Evolutionary conservation across 768 basidiomycete species (phyloP).

Genomic region (Leucosporidium yakuticum): DNA sequence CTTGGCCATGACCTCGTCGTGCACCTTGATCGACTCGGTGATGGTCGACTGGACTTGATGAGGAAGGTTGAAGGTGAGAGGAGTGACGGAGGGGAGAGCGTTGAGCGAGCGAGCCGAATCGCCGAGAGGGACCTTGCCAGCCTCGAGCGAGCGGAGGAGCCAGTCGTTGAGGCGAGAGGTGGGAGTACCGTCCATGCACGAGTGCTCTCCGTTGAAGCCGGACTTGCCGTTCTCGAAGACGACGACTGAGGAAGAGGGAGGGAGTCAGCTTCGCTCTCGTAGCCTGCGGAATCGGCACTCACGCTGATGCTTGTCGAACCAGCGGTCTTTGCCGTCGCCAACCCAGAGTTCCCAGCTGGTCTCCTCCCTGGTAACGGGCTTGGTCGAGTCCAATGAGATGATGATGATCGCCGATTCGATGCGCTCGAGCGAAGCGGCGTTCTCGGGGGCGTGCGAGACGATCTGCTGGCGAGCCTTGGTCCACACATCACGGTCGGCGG

Average conservation of each 20-base stretch:
- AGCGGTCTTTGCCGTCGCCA: slow-evolving; percentile 83
- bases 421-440: slow-evolving; percentile 51
- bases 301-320: slow-evolving; percentile 96
- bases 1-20: slow-evolving; percentile 64
- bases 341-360: slow-evolving; percentile 79
- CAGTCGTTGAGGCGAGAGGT: slow-evolving; percentile 95
- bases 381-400: slow-evolving; percentile 74
- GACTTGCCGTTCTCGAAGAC: slow-evolving; percentile 92
- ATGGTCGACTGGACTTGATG: slow-evolving; percentile 53
- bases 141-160: slow-evolving; percentile 66
- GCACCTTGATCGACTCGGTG: slow-evolving; percentile 57
- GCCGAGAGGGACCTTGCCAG: slow-evolving; percentile 70
- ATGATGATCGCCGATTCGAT: slow-evolving; percentile 89
- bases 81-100: slow-evolving; percentile 39
- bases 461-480: slow-evolving; percentile 46
- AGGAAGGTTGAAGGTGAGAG: slow-evolving; percentile 63
- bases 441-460: slow-evolving; percentile 38
- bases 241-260: slow-evolving; percentile 55
- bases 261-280: not conserved
- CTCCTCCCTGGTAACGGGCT: slow-evolving; percentile 73
- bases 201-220: slow-evolving; percentile 63
- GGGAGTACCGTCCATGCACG: slow-evolving; percentile 69
- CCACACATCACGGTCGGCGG: slow-evolving; percentile 87
- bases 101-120: slow-evolving; percentile 33
- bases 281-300: slow-evolving; percentile 40